phyloP scores from a whole-genome alignment of 371 early-diverging fungal species.

The Mucor circinelloides region DNA sequence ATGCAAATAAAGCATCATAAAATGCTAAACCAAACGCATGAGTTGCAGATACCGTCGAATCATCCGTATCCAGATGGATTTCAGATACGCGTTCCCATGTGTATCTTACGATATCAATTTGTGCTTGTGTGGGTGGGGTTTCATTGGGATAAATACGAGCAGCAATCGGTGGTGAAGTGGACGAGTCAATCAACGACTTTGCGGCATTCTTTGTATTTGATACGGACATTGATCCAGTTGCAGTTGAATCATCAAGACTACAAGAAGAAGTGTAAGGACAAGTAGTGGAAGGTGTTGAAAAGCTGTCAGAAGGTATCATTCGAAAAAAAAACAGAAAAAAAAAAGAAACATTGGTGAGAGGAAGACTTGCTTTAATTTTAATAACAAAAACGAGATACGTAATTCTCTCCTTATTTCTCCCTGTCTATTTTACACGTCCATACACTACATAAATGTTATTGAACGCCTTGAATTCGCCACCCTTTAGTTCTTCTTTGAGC shows the following conservation, averaged over 20 bases:
- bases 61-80: slow-evolving; percentile 27
- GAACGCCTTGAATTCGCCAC: slow-evolving; percentile 12
- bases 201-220: not conserved
- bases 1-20: slow-evolving; percentile 41
- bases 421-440: slow-evolving; percentile 2
- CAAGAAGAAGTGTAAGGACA: not conserved
- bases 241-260: not conserved
- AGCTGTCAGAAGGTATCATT: not conserved
- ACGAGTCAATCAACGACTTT: not conserved
- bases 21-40: slow-evolving; percentile 50
- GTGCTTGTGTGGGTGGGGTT: slow-evolving; percentile 30
- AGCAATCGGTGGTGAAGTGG: not conserved
- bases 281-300: not conserved
- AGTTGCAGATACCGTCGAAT: slow-evolving; percentile 34
- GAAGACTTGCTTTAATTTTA: not conserved
- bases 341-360: not conserved
- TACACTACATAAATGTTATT: slow-evolving; percentile 20
- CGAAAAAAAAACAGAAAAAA: not conserved
- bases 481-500: slow-evolving; percentile 8
- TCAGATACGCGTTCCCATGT: slow-evolving; percentile 47
- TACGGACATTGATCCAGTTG: not conserved
- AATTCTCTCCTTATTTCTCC: not conserved
- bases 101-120: slow-evolving; percentile 38
- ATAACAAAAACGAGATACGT: not conserved
- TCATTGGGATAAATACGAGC: not conserved